Conservation (phyloP, 2,329 filamentous ascomycete species). For the Fusarium pseudonygamai region DNA sequence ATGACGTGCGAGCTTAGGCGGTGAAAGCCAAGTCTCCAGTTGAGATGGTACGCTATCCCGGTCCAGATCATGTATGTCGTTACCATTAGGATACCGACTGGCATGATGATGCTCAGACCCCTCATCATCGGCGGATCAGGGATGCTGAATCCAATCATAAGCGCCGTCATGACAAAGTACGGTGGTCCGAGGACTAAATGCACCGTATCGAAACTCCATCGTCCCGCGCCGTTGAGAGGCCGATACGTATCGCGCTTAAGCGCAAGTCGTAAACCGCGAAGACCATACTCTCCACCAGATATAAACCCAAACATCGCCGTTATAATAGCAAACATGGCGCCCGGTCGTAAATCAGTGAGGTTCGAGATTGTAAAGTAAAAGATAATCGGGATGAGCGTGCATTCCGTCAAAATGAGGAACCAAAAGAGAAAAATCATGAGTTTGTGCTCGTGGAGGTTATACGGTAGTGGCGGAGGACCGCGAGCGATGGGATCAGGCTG, state of each 20-base stretch:
- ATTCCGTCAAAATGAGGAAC: constrained; percentile 39
- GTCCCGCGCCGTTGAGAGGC: constrained; percentile 6
- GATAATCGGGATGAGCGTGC: constrained; percentile 52
- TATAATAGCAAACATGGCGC: constrained; percentile 55
- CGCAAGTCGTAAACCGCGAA: constrained; percentile 13
- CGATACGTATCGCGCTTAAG: constrained; percentile 17
- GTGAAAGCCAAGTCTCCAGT: constrained; percentile 12
- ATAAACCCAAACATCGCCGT: constrained; percentile 59
- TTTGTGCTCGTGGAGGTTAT: constrained; percentile 41
- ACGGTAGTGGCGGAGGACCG: constrained; percentile 27
- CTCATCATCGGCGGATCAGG: constrained; percentile 27
- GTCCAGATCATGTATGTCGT: constrained; percentile 31
- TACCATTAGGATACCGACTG: constrained; percentile 29
- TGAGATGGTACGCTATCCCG: constrained; percentile 11
- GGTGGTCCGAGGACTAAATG: constrained; percentile 20
- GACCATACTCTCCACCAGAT: constrained; percentile 56
- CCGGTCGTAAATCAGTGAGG: constrained; percentile 29
- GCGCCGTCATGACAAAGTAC: constrained; percentile 30
- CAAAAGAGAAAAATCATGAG: constrained; percentile 35
- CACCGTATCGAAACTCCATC: constrained; percentile 27
- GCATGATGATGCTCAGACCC: constrained; percentile 30
- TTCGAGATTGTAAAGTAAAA: constrained; percentile 57
- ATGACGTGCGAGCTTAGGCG: constrained; percentile 21
- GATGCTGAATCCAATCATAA: constrained; percentile 32
- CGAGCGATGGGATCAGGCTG: neutral